A percentile compares a stretch with the other conserved stretches of the same genome.
Evolutionary conservation across 352 stramenopile genomes (phyloP).

Genomic region (Elongisporangium undulatum): DNA sequence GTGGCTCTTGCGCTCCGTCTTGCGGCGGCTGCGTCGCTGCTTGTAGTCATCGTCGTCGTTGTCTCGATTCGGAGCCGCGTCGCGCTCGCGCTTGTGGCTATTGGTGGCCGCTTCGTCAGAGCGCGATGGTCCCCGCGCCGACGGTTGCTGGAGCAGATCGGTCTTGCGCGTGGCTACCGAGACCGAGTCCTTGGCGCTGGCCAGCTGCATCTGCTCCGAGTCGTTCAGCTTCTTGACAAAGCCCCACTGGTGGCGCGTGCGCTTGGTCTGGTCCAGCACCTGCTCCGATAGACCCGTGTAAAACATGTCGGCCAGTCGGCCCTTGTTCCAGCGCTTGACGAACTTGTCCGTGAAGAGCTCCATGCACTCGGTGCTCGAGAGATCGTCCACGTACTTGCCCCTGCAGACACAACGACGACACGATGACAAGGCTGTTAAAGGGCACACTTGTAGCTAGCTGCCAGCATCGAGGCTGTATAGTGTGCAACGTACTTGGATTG

Average conservation of each 20-base stretch:
- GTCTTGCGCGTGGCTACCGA: slow-evolving; percentile 58
- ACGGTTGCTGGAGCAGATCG: slow-evolving; percentile 22
- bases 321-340: slow-evolving; percentile 57
- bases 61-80: slow-evolving; percentile 1
- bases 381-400: slow-evolving; percentile 64
- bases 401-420: slow-evolving; percentile 17
- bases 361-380: slow-evolving; percentile 51
- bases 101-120: not conserved
- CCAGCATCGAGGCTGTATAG: not conserved
- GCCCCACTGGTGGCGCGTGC: slow-evolving; percentile 68
- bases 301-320: slow-evolving; percentile 50
- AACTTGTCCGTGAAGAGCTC: slow-evolving; percentile 56
- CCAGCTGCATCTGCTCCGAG: slow-evolving; percentile 52
- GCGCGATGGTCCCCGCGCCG: not conserved
- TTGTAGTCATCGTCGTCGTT: slow-evolving; percentile 17
- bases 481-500: slow-evolving; percentile 37
- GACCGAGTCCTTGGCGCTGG: slow-evolving; percentile 64
- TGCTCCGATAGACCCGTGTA: slow-evolving; percentile 55
- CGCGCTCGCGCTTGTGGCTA: not conserved
- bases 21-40: slow-evolving; percentile 12
- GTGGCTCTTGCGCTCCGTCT: slow-evolving; percentile 27
- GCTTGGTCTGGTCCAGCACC: slow-evolving; percentile 61
- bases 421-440: slow-evolving; percentile 1
- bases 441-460: not conserved
- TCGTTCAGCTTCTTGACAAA: slow-evolving; percentile 60